A percentile compares a stretch with the other conserved stretches of the same genome.
These are phyloP conservation scores for Linum usitatissimum DNA, from an alignment of 345 rosid genomes.

Conservation along the genomic window DNA sequence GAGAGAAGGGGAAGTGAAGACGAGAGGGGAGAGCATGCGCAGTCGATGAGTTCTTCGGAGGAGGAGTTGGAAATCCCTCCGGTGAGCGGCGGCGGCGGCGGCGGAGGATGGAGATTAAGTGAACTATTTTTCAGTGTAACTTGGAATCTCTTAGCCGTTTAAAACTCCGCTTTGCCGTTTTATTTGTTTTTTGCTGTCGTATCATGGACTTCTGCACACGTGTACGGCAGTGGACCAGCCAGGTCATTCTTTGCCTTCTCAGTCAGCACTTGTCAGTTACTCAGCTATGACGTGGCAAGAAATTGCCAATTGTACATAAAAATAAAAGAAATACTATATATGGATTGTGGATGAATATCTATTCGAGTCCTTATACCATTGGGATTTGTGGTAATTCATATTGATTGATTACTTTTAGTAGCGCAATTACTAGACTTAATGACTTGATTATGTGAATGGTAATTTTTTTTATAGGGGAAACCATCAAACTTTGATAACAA, in stretches of 20 bases:
- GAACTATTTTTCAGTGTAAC: background rate
- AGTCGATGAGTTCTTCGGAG: background rate
- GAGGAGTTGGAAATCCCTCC: background rate
- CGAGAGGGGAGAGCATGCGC: slow-evolving; percentile 25
- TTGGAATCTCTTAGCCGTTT: too few species aligned
- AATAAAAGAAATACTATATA: too few species aligned
- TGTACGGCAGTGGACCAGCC: background rate
- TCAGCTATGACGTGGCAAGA: background rate
- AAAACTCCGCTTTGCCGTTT: background rate
- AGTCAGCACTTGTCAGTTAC: background rate
- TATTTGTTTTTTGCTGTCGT: too few species aligned
- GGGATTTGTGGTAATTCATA: too few species aligned
- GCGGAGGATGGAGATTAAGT: background rate
- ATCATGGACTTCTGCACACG: background rate
- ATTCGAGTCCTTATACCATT: too few species aligned
- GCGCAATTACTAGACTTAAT: too few species aligned
- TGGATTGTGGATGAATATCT: too few species aligned
- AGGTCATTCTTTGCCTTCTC: background rate
- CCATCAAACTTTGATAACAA: too few species aligned
- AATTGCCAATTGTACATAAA: too few species aligned
- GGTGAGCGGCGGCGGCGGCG: background rate
- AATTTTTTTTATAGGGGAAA: too few species aligned
- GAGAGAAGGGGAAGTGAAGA: slow-evolving; percentile 8
- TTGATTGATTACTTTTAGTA: too few species aligned
- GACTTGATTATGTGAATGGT: too few species aligned